Conservation (phyloP, 495 filamentous ascomycete genomes). For the Aspergillus baeticus region DNA sequence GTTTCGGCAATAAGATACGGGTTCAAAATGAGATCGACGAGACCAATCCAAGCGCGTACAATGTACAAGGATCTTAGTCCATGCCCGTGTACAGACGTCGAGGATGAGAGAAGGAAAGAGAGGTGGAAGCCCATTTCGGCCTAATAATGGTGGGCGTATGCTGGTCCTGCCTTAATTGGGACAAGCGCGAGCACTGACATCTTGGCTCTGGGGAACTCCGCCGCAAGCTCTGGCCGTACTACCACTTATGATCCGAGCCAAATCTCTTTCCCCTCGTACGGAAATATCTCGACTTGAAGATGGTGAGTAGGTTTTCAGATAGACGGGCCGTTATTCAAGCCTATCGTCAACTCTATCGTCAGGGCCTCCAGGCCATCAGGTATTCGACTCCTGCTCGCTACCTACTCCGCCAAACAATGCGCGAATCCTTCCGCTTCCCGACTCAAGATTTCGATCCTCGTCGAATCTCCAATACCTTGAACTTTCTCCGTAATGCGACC, state of each 20-base stretch:
- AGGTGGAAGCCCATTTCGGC: slow-evolving; percentile 23
- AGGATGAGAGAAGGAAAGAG: neutral
- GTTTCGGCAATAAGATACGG: neutral
- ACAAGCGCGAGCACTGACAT: slow-evolving; percentile 10
- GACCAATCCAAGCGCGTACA: neutral
- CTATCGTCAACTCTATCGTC: slow-evolving; percentile 77
- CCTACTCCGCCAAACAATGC: slow-evolving; percentile 61
- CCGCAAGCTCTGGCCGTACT: no score
- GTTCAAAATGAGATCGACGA: neutral
- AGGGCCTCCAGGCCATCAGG: slow-evolving; percentile 72
- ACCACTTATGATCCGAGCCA: no score
- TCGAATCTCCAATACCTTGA: slow-evolving; percentile 69
- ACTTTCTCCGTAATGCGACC: slow-evolving; percentile 72
- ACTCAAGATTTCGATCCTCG: slow-evolving; percentile 53
- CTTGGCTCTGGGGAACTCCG: neutral
- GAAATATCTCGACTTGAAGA: no score
- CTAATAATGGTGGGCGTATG: slow-evolving; percentile 24
- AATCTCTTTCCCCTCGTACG: no score
- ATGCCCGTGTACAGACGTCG: neutral
- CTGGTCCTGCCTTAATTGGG: slow-evolving; percentile 12
- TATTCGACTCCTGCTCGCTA: slow-evolving; percentile 76
- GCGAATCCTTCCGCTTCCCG: slow-evolving; percentile 65
- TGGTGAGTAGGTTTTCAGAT: slow-evolving; percentile 9
- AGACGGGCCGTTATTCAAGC: slow-evolving; percentile 58
- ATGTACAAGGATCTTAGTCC: neutral